A percentile compares a stretch with the other conserved stretches of the same genome.
Conservation (phyloP, 2,329 filamentous ascomycete genomes). For the Graphiopsis chlorocephala region DNA sequence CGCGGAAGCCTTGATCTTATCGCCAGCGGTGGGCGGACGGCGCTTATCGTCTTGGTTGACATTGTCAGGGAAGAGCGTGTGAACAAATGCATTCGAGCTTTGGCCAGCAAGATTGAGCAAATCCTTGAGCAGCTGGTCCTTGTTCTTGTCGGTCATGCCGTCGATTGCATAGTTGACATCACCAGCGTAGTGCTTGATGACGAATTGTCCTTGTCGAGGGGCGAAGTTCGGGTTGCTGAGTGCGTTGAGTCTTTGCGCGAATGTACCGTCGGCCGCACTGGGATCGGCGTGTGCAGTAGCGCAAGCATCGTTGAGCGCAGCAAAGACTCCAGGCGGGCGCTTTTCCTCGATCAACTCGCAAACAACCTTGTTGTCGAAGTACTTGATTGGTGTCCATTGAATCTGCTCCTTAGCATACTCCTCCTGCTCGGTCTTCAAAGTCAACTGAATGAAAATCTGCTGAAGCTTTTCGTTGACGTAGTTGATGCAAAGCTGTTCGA, state of each 20-base stretch:
- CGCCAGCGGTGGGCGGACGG: slow-evolving; percentile 88
- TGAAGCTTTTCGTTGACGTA: slow-evolving; percentile 99
- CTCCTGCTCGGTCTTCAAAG: slow-evolving; percentile 93
- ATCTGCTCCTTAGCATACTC: slow-evolving; percentile 96
- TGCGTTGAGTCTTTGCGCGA: slow-evolving; percentile 88
- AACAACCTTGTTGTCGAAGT: slow-evolving; percentile 99
- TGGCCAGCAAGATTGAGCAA: slow-evolving; percentile 80
- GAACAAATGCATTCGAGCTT: slow-evolving; percentile 82
- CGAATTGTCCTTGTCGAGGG: slow-evolving; percentile 89
- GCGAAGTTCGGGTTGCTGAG: slow-evolving; percentile 90
- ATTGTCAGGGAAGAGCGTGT: slow-evolving; percentile 84
- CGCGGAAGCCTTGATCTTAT: slow-evolving; percentile 91
- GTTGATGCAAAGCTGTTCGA: slow-evolving; percentile 98
- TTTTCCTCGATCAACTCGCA: slow-evolving; percentile 94
- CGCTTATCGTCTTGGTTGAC: slow-evolving; percentile 95
- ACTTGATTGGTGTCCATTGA: slow-evolving; percentile 97
- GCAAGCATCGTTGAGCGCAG: slow-evolving; percentile 93
- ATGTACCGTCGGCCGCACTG: slow-evolving; percentile 88
- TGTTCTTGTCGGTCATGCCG: slow-evolving; percentile 99
- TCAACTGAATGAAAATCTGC: slow-evolving; percentile 98
- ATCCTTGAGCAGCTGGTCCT: slow-evolving; percentile 94
- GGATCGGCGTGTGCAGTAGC: slow-evolving; percentile 98
- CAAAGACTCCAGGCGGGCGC: slow-evolving; percentile 87
- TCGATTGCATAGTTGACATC: slow-evolving; percentile 93
- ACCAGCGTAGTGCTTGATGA: slow-evolving; percentile 98